A percentile compares a stretch with the other conserved stretches of the same genome.
phyloP scores from a whole-genome alignment of 169 alveolate genomes.

The Cyclospora cayetanensis region DNA sequence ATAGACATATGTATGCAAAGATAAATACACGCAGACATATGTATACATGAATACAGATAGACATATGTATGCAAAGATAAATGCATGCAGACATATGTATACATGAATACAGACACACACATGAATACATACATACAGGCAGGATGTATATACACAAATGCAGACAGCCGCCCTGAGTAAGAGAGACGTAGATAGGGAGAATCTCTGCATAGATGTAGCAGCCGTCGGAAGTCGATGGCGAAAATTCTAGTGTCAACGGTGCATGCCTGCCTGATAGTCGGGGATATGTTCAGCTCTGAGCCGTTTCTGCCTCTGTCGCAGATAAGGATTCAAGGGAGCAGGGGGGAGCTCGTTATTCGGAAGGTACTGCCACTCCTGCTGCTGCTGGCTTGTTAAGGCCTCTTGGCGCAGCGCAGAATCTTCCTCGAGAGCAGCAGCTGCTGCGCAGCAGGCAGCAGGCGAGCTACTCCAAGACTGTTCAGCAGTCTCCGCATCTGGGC shows the following conservation, averaged over 20 bases:
- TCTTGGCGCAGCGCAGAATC: neutral
- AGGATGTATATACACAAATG: neutral
- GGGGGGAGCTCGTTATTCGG: neutral
- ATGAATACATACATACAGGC: neutral
- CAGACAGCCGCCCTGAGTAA: neutral
- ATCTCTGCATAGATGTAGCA: neutral
- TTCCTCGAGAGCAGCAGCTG: neutral
- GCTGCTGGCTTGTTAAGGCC: no score
- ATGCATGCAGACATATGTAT: neutral
- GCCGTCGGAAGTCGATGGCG: neutral
- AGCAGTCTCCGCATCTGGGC: neutral
- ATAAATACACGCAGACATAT: no score
- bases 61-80: no score
- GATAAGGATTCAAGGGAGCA: neutral
- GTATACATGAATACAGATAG: neutral
- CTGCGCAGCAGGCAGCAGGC: slow-evolving; percentile 1
- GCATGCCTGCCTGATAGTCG: neutral
- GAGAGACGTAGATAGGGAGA: neutral
- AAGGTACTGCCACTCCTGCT: neutral
- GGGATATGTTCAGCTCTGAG: neutral
- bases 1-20: no score
- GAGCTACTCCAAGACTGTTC: no score
- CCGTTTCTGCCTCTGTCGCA: neutral
- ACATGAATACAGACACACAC: no score
- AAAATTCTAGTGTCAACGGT: neutral